A percentile compares a stretch with the other conserved stretches of the same genome.
phyloP scores from a whole-genome alignment of 768 basidiomycete genomes.

The Trametes cinnabarina region DNA sequence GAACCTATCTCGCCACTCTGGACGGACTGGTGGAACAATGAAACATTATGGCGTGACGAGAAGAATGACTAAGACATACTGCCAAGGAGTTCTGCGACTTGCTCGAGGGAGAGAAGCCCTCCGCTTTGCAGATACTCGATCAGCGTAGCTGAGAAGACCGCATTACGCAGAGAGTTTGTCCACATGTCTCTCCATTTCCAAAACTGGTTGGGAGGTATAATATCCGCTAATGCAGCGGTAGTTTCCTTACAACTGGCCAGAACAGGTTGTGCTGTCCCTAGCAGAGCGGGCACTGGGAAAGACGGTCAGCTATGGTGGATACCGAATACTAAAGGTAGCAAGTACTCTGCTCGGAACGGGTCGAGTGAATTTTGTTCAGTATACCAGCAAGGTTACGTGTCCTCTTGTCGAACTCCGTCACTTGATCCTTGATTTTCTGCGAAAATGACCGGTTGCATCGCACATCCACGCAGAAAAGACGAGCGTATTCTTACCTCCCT shows the following conservation, averaged over 20 bases:
- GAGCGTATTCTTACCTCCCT: constrained; percentile 59
- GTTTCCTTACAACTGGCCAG: constrained; percentile 54
- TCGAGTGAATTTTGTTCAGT: constrained; percentile 79
- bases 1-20: constrained; percentile 68
- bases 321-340: neutral
- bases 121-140: constrained; percentile 62
- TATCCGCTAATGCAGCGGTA: constrained; percentile 48
- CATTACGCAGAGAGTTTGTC: constrained; percentile 64
- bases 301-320: neutral
- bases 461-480: neutral
- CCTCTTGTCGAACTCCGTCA: constrained; percentile 72
- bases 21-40: constrained; percentile 46
- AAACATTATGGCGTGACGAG: neutral
- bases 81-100: constrained; percentile 56
- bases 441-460: constrained; percentile 1
- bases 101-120: constrained; percentile 54
- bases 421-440: constrained; percentile 80
- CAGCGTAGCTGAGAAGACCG: constrained; percentile 64
- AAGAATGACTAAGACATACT: constrained; percentile 45
- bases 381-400: constrained; percentile 69
- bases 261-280: constrained; percentile 56
- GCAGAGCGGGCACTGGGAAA: constrained; percentile 53
- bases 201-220: constrained; percentile 69
- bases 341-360: constrained; percentile 57
- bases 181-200: constrained; percentile 89